Evolutionary conservation across 192 early-diverging fungal species (phyloP).

Genomic region (Umbelopsis ramanniana): DNA sequence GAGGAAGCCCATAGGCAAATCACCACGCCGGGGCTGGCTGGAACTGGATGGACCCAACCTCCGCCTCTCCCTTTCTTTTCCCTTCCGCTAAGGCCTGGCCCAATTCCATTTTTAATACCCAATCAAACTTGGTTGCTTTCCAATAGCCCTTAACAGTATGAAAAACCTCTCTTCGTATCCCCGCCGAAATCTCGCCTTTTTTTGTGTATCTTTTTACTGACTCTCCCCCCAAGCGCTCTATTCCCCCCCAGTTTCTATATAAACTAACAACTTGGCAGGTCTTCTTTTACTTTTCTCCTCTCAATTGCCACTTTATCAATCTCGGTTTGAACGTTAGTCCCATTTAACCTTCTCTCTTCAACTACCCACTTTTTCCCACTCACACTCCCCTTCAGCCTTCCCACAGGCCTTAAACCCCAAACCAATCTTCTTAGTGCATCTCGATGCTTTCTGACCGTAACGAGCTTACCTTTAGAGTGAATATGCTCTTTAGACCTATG

Average conservation of each 20-base stretch:
- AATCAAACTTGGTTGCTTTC: constrained; percentile 10
- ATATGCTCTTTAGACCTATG: constrained; percentile 22
- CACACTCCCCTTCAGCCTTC: background rate
- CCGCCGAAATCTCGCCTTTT: background rate
- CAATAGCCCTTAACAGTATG: constrained; percentile 11
- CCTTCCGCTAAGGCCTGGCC: constrained; percentile 12
- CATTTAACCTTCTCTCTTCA: no score
- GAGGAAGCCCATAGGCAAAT: background rate
- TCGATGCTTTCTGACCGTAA: constrained; percentile 21
- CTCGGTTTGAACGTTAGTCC: background rate
- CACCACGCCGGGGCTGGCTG: constrained; percentile 5
- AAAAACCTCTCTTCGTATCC: constrained; percentile 3
- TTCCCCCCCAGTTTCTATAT: constrained; percentile 20
- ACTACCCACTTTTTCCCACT: no score
- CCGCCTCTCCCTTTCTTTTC: background rate
- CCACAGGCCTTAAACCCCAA: background rate
- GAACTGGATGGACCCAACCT: background rate
- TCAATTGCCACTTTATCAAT: background rate
- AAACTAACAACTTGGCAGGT: constrained; percentile 10
- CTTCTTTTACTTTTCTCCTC: background rate
- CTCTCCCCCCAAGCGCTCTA: background rate
- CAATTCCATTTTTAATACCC: constrained; percentile 18
- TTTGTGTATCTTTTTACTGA: background rate
- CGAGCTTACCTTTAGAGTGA: constrained; percentile 22
- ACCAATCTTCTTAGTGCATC: background rate